A percentile compares a stretch with the other conserved stretches of the same genome.
Conservation (phyloP, 306 rosid genomes). For the Abrus precatorius region DNA sequence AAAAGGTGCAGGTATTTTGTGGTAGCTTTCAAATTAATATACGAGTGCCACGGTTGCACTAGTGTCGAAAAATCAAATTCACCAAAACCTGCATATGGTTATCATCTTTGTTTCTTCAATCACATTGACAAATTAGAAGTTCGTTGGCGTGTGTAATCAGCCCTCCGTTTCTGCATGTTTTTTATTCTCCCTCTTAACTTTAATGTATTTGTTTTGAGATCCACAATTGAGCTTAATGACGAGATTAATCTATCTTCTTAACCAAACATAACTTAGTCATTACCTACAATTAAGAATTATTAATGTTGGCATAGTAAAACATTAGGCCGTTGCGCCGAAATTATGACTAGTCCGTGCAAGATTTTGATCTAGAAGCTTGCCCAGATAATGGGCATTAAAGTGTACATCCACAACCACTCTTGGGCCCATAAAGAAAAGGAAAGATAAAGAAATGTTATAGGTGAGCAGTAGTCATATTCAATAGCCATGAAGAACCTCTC, state of each 20-base stretch:
- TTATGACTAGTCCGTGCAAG: slow-evolving; percentile 5
- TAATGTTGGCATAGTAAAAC: background rate
- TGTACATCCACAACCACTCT: slow-evolving; percentile 44
- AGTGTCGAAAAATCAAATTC: no score
- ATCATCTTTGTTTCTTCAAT: no score
- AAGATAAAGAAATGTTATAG: slow-evolving; percentile 18
- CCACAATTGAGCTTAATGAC: slow-evolving; percentile 4
- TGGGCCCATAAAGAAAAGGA: slow-evolving; percentile 32
- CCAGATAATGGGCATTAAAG: slow-evolving; percentile 29
- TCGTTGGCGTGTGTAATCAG: no score
- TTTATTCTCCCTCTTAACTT: background rate
- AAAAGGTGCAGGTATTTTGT: no score
- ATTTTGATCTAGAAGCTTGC: slow-evolving; percentile 31
- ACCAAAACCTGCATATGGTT: no score
- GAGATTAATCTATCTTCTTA: background rate
- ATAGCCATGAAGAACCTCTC: slow-evolving; percentile 14
- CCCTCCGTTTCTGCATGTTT: background rate
- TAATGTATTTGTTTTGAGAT: slow-evolving; percentile 19
- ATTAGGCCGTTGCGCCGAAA: background rate
- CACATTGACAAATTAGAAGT: no score
- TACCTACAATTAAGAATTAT: background rate
- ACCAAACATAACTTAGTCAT: slow-evolving; percentile 30
- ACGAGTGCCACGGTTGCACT: no score
- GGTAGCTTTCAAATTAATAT: no score
- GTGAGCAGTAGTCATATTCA: background rate